phyloP scores from a whole-genome alignment of 2,329 filamentous ascomycete genomes.

The Clonostachys rosea region DNA sequence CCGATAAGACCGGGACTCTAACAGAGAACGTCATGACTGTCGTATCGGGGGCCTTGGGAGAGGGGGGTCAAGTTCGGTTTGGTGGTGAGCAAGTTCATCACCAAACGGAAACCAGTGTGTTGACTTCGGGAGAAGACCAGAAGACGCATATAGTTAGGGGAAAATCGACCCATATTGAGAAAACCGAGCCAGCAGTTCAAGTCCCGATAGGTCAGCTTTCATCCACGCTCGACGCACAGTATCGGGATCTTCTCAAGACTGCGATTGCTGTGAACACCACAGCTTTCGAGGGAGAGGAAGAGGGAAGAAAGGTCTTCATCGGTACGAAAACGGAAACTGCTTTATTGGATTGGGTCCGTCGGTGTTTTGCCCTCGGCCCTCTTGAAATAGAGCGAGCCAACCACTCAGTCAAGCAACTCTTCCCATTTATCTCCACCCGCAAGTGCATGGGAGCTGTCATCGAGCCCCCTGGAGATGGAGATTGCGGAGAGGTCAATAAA shows the following conservation, averaged over 20 bases:
- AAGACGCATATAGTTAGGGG: too few relatives aligned
- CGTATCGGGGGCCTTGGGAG: conserved; percentile 9
- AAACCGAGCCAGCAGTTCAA: too few relatives aligned
- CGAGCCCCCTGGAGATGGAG: conserved; percentile 17
- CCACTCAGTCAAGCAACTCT: background rate
- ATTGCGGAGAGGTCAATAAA: too few relatives aligned
- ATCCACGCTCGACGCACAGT: conserved; percentile 2
- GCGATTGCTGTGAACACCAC: conserved; percentile 38
- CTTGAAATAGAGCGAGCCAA: background rate
- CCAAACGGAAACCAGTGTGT: too few relatives aligned
- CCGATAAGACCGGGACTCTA: conserved; percentile 34
- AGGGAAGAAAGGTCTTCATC: conserved; percentile 31
- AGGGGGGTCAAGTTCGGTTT: too few relatives aligned
- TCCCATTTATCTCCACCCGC: conserved; percentile 10
- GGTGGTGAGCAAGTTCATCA: too few relatives aligned
- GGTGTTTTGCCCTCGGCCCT: too few relatives aligned
- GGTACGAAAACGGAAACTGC: conserved; percentile 53
- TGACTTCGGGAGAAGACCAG: too few relatives aligned
- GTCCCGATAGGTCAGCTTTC: conserved; percentile 8
- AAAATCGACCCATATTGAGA: too few relatives aligned
- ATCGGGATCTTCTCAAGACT: background rate
- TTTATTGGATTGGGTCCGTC: conserved; percentile 25
- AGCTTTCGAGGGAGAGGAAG: conserved; percentile 42
- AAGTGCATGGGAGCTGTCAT: conserved; percentile 54
- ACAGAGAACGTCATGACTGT: conserved; percentile 19